These are phyloP conservation scores for Ganoderma sinense DNA, from an alignment of 1,284 basidiomycete genomes.

Conservation along the genomic window DNA sequence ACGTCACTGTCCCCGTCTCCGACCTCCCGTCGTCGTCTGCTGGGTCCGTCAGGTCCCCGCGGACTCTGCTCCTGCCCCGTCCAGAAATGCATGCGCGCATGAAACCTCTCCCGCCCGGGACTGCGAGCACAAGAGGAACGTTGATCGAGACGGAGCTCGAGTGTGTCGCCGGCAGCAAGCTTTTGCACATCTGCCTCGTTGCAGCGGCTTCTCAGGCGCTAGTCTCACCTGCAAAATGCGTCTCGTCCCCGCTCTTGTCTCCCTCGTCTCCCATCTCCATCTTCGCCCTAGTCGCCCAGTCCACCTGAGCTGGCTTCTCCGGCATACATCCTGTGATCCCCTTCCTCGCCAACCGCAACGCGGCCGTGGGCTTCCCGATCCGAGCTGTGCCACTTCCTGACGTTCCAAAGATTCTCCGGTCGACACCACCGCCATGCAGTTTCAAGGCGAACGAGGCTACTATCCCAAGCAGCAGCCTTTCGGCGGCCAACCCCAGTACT, in stretches of 20 bases:
- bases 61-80: neutral
- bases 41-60: too few species aligned
- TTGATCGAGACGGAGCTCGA: neutral
- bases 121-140: neutral
- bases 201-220: conserved; percentile 29
- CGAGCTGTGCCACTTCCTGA: neutral
- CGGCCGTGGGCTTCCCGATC: neutral
- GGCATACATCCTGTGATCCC: conserved; percentile 13
- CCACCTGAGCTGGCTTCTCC: conserved; percentile 8
- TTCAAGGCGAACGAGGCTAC: conserved; percentile 27
- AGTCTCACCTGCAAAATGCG: conserved; percentile 16
- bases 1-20: neutral
- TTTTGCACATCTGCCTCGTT: conserved; percentile 26
- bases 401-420: neutral
- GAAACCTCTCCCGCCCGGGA: neutral
- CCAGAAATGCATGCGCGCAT: neutral
- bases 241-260: conserved; percentile 4
- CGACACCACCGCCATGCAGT: conserved; percentile 33
- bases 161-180: neutral
- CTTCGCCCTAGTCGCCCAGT: conserved; percentile 14
- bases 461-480: conserved; percentile 30
- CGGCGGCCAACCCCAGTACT: conserved; percentile 30
- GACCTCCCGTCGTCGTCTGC: neutral
- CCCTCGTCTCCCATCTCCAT: conserved; percentile 5
- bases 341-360: neutral